These are phyloP conservation scores for Raphanus sativus DNA, from an alignment of 345 rosid genomes.

Conservation along the genomic window DNA sequence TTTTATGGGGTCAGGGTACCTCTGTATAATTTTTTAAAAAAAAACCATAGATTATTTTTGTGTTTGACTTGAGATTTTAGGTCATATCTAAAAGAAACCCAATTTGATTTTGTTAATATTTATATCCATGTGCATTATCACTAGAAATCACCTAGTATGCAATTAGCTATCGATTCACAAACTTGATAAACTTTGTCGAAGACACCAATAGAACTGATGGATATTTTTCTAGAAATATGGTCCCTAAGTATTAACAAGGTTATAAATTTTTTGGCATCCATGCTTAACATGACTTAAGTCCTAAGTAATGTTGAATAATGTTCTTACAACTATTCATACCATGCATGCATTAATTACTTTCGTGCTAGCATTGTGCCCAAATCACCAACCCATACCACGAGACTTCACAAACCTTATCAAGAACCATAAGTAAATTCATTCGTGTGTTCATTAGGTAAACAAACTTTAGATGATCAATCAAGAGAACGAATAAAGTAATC, in stretches of 20 bases:
- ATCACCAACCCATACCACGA: neutral
- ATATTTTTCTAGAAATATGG: neutral
- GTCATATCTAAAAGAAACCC: too few species aligned
- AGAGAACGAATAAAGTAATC: neutral
- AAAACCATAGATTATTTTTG: too few species aligned
- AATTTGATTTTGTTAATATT: too few species aligned
- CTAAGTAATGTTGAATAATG: neutral
- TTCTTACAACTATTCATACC: neutral
- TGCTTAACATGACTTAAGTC: neutral
- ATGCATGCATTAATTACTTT: neutral
- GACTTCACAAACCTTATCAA: neutral
- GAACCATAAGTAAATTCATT: neutral
- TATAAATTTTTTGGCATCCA: neutral
- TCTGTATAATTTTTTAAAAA: too few species aligned
- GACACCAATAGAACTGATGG: neutral
- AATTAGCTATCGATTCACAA: too few species aligned
- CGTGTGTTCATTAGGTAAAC: neutral
- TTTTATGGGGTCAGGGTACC: too few species aligned
- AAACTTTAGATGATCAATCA: neutral
- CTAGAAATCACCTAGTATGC: too few species aligned
- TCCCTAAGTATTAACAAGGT: neutral
- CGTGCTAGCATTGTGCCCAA: neutral
- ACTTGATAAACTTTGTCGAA: too few species aligned
- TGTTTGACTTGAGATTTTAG: too few species aligned
- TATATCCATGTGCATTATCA: too few species aligned